Conservation (phyloP, 2,329 filamentous ascomycete species). For the Pyricularia sp. region DNA sequence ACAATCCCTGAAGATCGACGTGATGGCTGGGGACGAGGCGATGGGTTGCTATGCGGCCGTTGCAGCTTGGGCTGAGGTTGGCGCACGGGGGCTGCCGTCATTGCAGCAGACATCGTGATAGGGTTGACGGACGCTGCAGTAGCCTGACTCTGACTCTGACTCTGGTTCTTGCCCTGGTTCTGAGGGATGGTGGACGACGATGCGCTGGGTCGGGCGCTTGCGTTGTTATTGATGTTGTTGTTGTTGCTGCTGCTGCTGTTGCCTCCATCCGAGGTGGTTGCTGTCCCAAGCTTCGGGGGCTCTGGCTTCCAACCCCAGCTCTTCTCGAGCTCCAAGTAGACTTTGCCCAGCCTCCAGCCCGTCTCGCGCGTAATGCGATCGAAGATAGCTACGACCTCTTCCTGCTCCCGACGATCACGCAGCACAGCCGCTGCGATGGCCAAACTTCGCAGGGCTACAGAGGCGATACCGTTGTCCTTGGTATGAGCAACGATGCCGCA, state of each 20-base stretch:
- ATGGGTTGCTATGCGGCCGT: constrained; percentile 7
- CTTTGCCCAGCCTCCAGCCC: constrained; percentile 62
- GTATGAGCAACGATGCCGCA: constrained; percentile 83
- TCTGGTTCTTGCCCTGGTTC: no score
- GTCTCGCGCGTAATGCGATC: constrained; percentile 62
- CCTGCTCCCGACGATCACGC: constrained; percentile 55
- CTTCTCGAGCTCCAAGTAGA: constrained; percentile 60
- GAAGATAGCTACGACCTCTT: constrained; percentile 68
- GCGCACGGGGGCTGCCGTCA: constrained; percentile 9
- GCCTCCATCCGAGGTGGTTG: not conserved
- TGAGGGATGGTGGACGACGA: not conserved
- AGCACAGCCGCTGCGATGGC: constrained; percentile 66
- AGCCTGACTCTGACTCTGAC: no score
- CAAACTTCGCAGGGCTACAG: constrained; percentile 66
- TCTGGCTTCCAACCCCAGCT: constrained; percentile 61
- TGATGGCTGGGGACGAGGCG: not conserved
- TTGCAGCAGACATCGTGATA: not conserved
- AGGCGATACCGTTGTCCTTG: constrained; percentile 66
- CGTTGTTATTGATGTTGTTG: constrained; percentile 5
- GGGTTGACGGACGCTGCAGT: not conserved
- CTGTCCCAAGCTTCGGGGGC: constrained; percentile 6
- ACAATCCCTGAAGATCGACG: not conserved
- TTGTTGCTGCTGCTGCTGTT: constrained; percentile 3
- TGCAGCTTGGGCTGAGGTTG: constrained; percentile 14
- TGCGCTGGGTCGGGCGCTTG: not conserved